Evolutionary conservation across 2,329 filamentous ascomycete genomes (phyloP).

Genomic region (Exophiala alcalophila): DNA sequence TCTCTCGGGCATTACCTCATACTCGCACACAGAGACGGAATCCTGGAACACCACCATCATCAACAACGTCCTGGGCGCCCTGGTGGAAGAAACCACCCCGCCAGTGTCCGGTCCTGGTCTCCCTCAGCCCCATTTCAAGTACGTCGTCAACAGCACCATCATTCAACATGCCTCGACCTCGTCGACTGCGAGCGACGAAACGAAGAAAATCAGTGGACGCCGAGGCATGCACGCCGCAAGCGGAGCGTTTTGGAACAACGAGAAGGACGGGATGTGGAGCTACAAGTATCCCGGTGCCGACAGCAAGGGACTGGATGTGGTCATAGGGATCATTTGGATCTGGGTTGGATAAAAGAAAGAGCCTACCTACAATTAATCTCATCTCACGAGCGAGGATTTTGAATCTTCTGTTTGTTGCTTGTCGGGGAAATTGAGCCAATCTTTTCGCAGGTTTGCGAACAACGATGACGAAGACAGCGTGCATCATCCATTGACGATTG

Average conservation of each 20-base stretch:
- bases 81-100: slow-evolving; percentile 42
- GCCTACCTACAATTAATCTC: too few relatives aligned
- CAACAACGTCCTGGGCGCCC: slow-evolving; percentile 54
- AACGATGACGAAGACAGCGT: too few relatives aligned
- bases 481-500: too few relatives aligned
- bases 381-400: too few relatives aligned
- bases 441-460: too few relatives aligned
- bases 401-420: too few relatives aligned
- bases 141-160: slow-evolving; percentile 96
- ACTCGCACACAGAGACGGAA: slow-evolving; percentile 81
- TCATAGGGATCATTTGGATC: slow-evolving; percentile 51
- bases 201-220: slow-evolving; percentile 63
- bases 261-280: slow-evolving; percentile 54
- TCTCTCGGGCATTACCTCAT: slow-evolving; percentile 70
- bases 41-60: slow-evolving; percentile 93
- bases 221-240: slow-evolving; percentile 62
- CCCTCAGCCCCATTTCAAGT: slow-evolving; percentile 70
- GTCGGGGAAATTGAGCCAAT: too few relatives aligned
- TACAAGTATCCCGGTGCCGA: slow-evolving; percentile 50
- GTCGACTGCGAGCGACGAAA: slow-evolving; percentile 54
- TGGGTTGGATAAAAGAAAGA: slow-evolving; percentile 28
- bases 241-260: slow-evolving; percentile 51
- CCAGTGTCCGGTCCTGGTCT: slow-evolving; percentile 36
- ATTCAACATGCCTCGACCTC: slow-evolving; percentile 74
- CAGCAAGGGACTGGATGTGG: slow-evolving; percentile 48